A percentile compares a stretch with the other conserved stretches of the same genome.
Evolutionary conservation across 169 alveolate genomes (phyloP).

Genomic region (Eimeria praecox): DNA sequence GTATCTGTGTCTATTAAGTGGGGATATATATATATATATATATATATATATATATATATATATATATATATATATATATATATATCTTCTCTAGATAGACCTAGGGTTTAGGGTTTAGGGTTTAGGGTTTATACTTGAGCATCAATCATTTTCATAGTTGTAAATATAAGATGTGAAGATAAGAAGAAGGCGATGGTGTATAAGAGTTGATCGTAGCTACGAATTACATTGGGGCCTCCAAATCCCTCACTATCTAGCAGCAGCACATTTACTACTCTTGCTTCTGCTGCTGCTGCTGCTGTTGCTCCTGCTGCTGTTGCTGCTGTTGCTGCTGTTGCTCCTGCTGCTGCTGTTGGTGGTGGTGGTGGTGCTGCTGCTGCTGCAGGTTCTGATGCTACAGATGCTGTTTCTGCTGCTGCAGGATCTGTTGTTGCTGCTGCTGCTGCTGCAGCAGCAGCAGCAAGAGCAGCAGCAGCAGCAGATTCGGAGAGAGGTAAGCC

Average conservation of each 20-base stretch:
- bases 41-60: too few relatives aligned
- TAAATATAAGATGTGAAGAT: background rate
- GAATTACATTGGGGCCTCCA: slow-evolving; percentile 79
- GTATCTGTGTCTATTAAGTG: too few relatives aligned
- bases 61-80: too few relatives aligned
- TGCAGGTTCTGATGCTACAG: background rate
- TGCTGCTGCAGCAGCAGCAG: background rate
- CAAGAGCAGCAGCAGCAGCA: background rate
- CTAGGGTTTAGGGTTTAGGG: slow-evolving; percentile 61
- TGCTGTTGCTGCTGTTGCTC: background rate
- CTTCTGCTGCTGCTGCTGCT: slow-evolving; percentile 2
- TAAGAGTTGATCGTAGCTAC: slow-evolving; percentile 74
- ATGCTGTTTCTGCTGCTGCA: background rate
- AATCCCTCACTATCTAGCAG: slow-evolving; percentile 83
- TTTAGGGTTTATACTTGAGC: slow-evolving; percentile 43
- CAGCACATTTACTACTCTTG: slow-evolving; percentile 3
- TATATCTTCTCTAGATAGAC: too few relatives aligned
- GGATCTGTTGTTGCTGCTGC: background rate
- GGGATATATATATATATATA: too few relatives aligned
- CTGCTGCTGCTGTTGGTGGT: background rate
- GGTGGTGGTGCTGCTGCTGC: background rate
- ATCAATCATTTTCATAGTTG: background rate
- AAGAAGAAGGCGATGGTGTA: slow-evolving; percentile 75
- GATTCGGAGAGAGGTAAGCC: background rate
- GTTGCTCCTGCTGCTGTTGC: background rate